Evolutionary conservation across 2,329 filamentous ascomycete genomes (phyloP), one percentile per base, ranked within the genome.

Genomic region (Colletotrichum sp.): DNA sequence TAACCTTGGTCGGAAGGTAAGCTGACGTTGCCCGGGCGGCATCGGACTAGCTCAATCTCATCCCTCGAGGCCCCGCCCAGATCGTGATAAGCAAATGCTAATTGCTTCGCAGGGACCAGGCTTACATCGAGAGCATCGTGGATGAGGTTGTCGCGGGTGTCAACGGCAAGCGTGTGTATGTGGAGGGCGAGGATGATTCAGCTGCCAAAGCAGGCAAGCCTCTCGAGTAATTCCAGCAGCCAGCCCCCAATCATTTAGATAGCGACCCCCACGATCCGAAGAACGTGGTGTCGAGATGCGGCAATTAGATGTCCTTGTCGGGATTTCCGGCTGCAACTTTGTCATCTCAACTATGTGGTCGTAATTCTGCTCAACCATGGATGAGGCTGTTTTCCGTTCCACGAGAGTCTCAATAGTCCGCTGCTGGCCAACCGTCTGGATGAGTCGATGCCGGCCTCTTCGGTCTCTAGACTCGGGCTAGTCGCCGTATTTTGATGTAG

Each of bases 141-240:
- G 86, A 90, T 1, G 95, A 98, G 83, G 95, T 98, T 5, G 91
- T 95, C 82, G 86, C 92, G 83, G 93, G 93, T 69, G 93, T 98
- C 7, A 86, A 95, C 79, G 96, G 96, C 5, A 89, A 88, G 80
- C 89, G 93, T 66, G 92, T 98, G 13, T 80, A 85, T 32, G 88
- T 89, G 30, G 96, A 98, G 83, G 95, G 93, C 76, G 93, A 95
- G 81, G 88, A 93, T 78, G 93, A 95, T 34, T 32, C 34, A 26
- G 16, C 13, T 12, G 52, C 60, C 36, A 39, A 63, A 24, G 71
- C 48, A 24, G 67, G 67, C 32, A 76, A 69, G 60, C 22, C 13
- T 8, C 28, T 59, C 44, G 65, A 68, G 30, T 60, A 32, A 32
- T 60, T 22, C 15, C 9, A 59, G 15, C 28, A 73, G 55, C 57